Percentiles rank a stretch among this genome's conserved stretches.
Evolutionary conservation across 306 rosid species (phyloP).

Genomic region (Acmispon strigosus): DNA sequence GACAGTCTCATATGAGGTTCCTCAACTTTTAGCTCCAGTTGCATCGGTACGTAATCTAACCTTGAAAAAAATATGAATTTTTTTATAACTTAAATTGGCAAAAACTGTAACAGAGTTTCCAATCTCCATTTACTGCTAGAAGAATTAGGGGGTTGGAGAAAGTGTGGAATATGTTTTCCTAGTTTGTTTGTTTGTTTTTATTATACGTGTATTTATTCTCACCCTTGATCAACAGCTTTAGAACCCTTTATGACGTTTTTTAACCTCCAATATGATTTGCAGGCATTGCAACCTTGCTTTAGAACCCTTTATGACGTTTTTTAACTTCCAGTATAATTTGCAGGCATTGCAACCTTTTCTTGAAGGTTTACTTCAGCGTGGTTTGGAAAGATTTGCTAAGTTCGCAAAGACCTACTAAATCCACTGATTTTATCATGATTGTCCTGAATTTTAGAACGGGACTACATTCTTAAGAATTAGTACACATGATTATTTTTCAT

Average conservation of each 20-base stretch:
- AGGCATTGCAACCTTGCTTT: slow-evolving; percentile 75
- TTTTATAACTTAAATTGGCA: neutral
- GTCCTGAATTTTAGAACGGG: slow-evolving; percentile 22
- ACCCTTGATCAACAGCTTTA: neutral
- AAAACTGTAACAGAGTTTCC: neutral
- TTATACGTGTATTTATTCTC: neutral
- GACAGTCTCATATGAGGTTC: slow-evolving; percentile 94
- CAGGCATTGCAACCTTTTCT: slow-evolving; percentile 92
- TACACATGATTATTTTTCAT: neutral
- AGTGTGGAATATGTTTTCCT: neutral
- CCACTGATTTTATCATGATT: neutral
- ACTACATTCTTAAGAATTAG: neutral
- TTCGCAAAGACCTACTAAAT: slow-evolving; percentile 51
- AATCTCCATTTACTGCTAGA: neutral
- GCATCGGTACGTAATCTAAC: slow-evolving; percentile 66
- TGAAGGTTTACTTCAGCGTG: slow-evolving; percentile 61
- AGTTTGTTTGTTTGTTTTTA: neutral
- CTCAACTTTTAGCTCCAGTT: slow-evolving; percentile 76
- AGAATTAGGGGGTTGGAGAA: neutral
- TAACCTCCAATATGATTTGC: slow-evolving; percentile 20
- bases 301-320: slow-evolving; percentile 9
- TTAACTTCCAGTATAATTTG: slow-evolving; percentile 13
- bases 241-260: slow-evolving; percentile 9
- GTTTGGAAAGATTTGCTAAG: slow-evolving; percentile 65
- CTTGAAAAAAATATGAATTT: neutral